phyloP scores from a whole-genome alignment of 106 monocot genomes.

The Gastrodia elata region DNA sequence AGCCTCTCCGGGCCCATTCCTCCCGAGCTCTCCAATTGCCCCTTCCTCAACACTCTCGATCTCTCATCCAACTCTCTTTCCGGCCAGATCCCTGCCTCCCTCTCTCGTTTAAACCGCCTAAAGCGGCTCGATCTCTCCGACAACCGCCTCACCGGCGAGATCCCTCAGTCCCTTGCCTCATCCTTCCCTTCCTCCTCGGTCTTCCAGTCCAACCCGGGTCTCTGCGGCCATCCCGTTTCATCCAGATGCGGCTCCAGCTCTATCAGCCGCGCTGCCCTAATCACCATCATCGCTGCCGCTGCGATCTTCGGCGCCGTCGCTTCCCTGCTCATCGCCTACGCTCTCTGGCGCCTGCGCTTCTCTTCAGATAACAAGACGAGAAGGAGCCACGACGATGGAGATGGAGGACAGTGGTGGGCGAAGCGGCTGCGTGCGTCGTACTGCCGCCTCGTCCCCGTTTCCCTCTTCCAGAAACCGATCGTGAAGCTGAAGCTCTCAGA shows the following conservation, averaged over 20 bases:
- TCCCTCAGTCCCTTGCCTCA: conserved; percentile 7
- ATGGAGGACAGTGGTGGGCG: conserved; percentile 1
- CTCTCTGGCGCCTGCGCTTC: conserved; percentile 15
- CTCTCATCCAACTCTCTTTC: conserved; percentile 13
- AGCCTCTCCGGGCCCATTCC: conserved; percentile 34
- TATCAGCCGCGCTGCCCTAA: conserved; percentile 8
- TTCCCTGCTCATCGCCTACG: conserved; percentile 9
- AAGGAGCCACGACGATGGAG: not conserved
- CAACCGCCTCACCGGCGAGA: conserved; percentile 17
- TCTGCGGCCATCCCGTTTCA: conserved; percentile 18
- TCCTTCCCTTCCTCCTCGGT: conserved; percentile 6
- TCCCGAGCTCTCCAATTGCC: conserved; percentile 26
- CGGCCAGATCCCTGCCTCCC: conserved; percentile 16
- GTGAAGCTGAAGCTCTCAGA: conserved; percentile 55
- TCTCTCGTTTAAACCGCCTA: conserved; percentile 9
- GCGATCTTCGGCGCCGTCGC: conserved; percentile 16
- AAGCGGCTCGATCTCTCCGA: conserved; percentile 8
- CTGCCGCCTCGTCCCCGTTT: conserved; percentile 12
- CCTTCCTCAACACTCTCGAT: conserved; percentile 15
- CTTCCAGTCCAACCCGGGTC: conserved; percentile 5
- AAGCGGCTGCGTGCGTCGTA: conserved; percentile 7
- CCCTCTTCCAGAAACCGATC: conserved; percentile 37
- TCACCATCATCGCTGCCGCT: conserved; percentile 13
- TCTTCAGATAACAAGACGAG: not conserved
- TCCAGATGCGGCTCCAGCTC: conserved; percentile 9